These are phyloP conservation scores for Xylariaceae sp. DNA, from an alignment of 2,329 filamentous ascomycete species.

Conservation along the genomic window DNA sequence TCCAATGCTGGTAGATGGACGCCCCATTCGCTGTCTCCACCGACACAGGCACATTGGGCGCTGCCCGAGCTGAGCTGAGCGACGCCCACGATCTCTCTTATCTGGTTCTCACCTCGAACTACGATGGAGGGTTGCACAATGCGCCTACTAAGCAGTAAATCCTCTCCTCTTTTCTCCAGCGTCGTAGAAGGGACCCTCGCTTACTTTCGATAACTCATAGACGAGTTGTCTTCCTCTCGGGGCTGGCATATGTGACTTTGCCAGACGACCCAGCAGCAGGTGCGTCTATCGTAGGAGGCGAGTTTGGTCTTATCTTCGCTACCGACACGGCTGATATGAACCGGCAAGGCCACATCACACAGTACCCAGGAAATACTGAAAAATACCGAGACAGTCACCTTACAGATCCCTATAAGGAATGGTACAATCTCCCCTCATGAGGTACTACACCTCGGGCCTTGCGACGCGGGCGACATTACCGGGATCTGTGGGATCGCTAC, in stretches of 20 bases:
- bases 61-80: constrained; percentile 40
- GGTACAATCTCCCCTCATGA: constrained; percentile 43
- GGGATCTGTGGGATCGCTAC: constrained; percentile 16
- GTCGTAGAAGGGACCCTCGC: constrained; percentile 41
- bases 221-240: constrained; percentile 45
- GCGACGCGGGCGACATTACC: constrained; percentile 32
- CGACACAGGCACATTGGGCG: constrained; percentile 41
- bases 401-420: constrained; percentile 45
- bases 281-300: constrained; percentile 45
- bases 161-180: not conserved
- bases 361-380: constrained; percentile 46
- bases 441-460: constrained; percentile 48
- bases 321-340: constrained; percentile 48
- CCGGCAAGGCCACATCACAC: constrained; percentile 45
- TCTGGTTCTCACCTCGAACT: constrained; percentile 43
- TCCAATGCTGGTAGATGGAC: constrained; percentile 51
- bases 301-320: constrained; percentile 48
- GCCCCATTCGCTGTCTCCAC: constrained; percentile 43
- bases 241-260: constrained; percentile 48
- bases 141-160: constrained; percentile 48
- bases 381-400: constrained; percentile 42
- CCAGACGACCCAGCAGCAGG: constrained; percentile 41
- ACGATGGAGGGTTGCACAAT: constrained; percentile 47
- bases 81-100: constrained; percentile 42
- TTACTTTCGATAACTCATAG: no score